Conservation (phyloP, 176 grass and related monocot species). For the Chloris gayana region DNA sequence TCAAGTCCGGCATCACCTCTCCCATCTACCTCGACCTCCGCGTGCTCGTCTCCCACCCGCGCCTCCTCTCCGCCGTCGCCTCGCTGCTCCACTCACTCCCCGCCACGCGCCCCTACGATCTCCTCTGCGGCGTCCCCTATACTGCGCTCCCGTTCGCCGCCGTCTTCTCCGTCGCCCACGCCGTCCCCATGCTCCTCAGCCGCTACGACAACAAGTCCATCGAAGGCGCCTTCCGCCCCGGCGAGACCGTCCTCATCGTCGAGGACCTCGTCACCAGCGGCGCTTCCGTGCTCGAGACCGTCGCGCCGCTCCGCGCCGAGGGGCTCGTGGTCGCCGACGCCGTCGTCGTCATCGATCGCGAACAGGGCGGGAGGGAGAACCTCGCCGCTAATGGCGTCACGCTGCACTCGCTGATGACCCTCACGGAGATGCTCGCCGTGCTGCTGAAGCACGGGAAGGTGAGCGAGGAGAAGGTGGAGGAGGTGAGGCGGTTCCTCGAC, state of each 20-base stretch:
- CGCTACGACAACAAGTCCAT: constrained; percentile 76
- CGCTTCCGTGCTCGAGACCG: constrained; percentile 87
- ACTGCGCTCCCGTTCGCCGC: constrained; percentile 88
- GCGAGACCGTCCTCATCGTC: constrained; percentile 72
- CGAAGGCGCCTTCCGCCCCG: constrained; percentile 64
- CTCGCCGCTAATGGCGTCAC: constrained; percentile 65
- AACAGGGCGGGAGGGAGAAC: constrained; percentile 91
- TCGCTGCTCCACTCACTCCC: constrained; percentile 63
- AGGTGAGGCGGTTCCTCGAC: constrained; percentile 82
- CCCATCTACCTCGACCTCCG: constrained; percentile 98
- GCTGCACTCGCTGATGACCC: constrained; percentile 71
- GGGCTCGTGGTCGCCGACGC: constrained; percentile 63
- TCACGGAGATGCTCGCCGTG: constrained; percentile 79
- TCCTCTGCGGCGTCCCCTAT: constrained; percentile 94
- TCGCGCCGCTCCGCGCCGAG: constrained; percentile 57
- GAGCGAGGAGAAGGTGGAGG: constrained; percentile 65
- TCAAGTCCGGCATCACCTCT: constrained; percentile 90
- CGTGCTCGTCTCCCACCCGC: constrained; percentile 76
- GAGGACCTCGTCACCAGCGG: constrained; percentile 97
- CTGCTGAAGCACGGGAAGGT: constrained; percentile 65
- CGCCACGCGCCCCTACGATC: constrained; percentile 50
- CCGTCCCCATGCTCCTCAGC: constrained; percentile 84
- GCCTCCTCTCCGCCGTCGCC: constrained; percentile 62
- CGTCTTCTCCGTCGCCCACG: constrained; percentile 55
- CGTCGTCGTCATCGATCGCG: constrained; percentile 82